Evolutionary conservation across 805 yeast genomes (phyloP), one percentile per base, ranked within the genome.

Genomic region (Brettanomyces custersianus): DNA sequence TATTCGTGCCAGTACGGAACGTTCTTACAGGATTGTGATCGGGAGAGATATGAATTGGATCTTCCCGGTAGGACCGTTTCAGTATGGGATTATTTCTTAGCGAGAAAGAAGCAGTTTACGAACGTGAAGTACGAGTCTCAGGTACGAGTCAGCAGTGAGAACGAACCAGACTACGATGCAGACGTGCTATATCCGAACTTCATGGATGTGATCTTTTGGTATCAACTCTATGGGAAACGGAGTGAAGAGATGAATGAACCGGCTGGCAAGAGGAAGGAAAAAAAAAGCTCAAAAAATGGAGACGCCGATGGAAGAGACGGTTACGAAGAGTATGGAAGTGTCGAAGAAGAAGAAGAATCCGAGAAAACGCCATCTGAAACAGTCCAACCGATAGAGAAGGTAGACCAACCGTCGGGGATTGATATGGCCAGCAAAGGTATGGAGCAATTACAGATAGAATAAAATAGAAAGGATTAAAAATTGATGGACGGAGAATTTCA

Each of bases 1-100:
- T 85, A 87, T 51, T 84, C 96, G 1, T 87, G 97, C 48, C 97
- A 92, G 55, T 92, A 87, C 57, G 97, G 97, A 3, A 77, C 95
- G 1, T 92, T 92, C 48, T 55, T 92, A 36, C 77, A 73, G 45
- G 80, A 92, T 50, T 69, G 72, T 31, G 96, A 92, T 51, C 55
- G 58, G 34, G 94, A 85, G 40, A 60, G 77, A 37, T 48, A 60
- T 6, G 60, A 59, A n/a, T 57, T 64, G 20, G 54, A 65, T 9
- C 56, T 74, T 2, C 53, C 48, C 6, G 46, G 57, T 3, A 62
- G 66, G 10, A 82, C 96, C 0, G 67, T 83, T 23, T 77, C 90
- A 11, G 95, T 82, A 1, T 88, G 97, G 97, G 95, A 88, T 56
- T 88, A 92, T 53, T 90, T 92, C 62, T 65, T 76, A 37, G 82